Percentiles rank a stretch among this genome's conserved stretches.
These are phyloP conservation scores for Penicillium ochrochloron DNA, from an alignment of 495 filamentous ascomycete genomes.

Conservation along the genomic window DNA sequence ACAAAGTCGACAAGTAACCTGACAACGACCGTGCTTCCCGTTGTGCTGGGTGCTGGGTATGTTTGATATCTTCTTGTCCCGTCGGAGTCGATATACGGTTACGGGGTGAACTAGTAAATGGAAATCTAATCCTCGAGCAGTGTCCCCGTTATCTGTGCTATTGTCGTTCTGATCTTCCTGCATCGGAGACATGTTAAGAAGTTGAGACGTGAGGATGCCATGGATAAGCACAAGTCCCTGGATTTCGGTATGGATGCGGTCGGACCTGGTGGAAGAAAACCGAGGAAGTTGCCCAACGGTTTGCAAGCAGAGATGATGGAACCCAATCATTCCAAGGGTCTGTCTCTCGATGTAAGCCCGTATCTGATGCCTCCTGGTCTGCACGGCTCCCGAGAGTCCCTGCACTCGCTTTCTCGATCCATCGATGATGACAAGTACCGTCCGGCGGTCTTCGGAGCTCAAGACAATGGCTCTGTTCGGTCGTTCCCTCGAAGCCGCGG, in stretches of 20 bases:
- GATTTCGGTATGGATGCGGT: constrained; percentile 82
- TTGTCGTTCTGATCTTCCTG: constrained; percentile 72
- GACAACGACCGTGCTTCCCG: constrained; percentile 69
- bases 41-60: constrained; percentile 82
- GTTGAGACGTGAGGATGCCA: constrained; percentile 75
- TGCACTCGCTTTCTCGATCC: constrained; percentile 80
- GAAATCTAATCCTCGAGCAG: constrained; percentile 52
- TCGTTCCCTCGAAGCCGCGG: constrained; percentile 49
- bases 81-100: not conserved
- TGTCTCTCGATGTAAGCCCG: constrained; percentile 79
- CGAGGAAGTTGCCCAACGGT: constrained; percentile 43
- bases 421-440: constrained; percentile 85
- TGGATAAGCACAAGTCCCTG: constrained; percentile 88
- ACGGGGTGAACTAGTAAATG: not conserved
- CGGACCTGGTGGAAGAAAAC: constrained; percentile 36
- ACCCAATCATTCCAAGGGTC: constrained; percentile 62
- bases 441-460: constrained; percentile 61
- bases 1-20: constrained; percentile 55
- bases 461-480: constrained; percentile 63
- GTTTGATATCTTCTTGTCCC: constrained; percentile 38
- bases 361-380: constrained; percentile 87
- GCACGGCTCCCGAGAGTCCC: constrained; percentile 78
- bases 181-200: constrained; percentile 77
- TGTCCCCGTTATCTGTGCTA: constrained; percentile 72
- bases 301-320: constrained; percentile 31